A percentile compares a stretch with the other conserved stretches of the same genome.
Evolutionary conservation across 805 yeast species (phyloP).

Genomic region (Starmerella apicola): DNA sequence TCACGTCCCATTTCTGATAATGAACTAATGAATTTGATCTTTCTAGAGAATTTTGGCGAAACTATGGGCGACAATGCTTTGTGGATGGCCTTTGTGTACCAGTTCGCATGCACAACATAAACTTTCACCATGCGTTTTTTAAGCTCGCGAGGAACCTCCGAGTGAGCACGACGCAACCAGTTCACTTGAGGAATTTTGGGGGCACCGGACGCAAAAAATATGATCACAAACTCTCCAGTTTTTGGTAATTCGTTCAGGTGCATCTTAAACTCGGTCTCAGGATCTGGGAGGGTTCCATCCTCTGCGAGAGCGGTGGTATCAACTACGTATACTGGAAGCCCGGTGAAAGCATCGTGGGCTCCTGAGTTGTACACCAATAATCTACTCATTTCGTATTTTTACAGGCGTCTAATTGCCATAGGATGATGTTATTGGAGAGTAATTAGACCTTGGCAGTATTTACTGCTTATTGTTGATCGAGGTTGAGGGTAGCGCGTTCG

Average conservation of each 20-base stretch:
- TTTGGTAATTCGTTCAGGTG: conserved; percentile 48
- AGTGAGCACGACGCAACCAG: conserved; percentile 52
- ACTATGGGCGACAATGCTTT: conserved; percentile 44
- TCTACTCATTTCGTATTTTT: conserved; percentile 11
- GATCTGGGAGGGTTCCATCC: conserved; percentile 34
- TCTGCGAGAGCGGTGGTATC: conserved; percentile 56
- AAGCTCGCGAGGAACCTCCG: conserved; percentile 44
- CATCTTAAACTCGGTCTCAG: conserved; percentile 43
- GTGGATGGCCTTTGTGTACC: conserved; percentile 66
- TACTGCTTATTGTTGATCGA: too few relatives aligned
- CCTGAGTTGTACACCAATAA: conserved; percentile 11
- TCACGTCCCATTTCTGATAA: conserved; percentile 44
- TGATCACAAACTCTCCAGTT: conserved; percentile 44
- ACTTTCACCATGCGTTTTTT: conserved; percentile 47
- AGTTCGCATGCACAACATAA: conserved; percentile 78
- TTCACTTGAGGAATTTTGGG: conserved; percentile 46
- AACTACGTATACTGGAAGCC: conserved; percentile 63
- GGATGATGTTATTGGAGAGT: too few relatives aligned
- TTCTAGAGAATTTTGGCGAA: conserved; percentile 34
- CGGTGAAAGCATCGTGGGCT: conserved; percentile 46
- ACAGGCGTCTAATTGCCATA: too few relatives aligned
- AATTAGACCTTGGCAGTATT: too few relatives aligned
- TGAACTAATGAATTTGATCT: conserved; percentile 36
- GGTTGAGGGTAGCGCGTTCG: too few relatives aligned
- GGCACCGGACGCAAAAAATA: conserved; percentile 76